Base-by-base conservation (phyloP, 768 basidiomycete genomes). In the Leccinum aurantiacum region DNA sequence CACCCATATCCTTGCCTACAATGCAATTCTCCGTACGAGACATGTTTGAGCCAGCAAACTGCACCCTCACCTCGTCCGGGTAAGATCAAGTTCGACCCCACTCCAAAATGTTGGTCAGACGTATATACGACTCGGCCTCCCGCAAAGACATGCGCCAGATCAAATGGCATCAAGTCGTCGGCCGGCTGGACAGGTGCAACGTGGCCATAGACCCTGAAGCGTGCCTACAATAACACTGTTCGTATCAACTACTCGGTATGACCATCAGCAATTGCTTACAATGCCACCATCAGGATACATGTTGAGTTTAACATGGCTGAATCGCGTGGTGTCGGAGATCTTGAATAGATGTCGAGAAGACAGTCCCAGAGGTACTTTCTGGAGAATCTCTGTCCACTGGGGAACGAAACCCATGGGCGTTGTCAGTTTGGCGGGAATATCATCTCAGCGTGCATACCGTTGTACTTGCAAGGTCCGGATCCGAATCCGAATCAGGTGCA, bases 251-350 rank as follows among this genome's bases (percentile, higher is more conserved):
- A 8, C 25, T 49, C 22, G n/a, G 14, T 41, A 37, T 1, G n/a
- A 41, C 22, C 15, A 10, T 10, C 9, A 17, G 8, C 6, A 3
- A 22, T 4, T 54, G 25, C 53, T 77, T 69, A 94, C 95, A 70
- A 98, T 94, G 3, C 97, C 97, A 44, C 97, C 97, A 68, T 99
- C 97, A 3, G 97, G 97, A 75, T 94, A 93, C 85, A 96, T 95
- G 65, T 89, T 87, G 24, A 99, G 84, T 74, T 92, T 97, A 60
- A 99, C 87, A 73, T 89, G 90, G 62, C 88, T 95, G 58, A 82
- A 80, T 13, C 74, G 69, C 2, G 71, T 58, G 1, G 84, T 83
- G 13, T 78, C 70, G 15, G 85, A 70, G 46, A 95, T 80, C 60
- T 83, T 83, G 81, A 98, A 98, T 35, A 98, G 80, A 72, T 99